These are phyloP conservation scores for Psilocybe subaeruginosa DNA, from an alignment of 768 basidiomycete species.

Conservation along the genomic window DNA sequence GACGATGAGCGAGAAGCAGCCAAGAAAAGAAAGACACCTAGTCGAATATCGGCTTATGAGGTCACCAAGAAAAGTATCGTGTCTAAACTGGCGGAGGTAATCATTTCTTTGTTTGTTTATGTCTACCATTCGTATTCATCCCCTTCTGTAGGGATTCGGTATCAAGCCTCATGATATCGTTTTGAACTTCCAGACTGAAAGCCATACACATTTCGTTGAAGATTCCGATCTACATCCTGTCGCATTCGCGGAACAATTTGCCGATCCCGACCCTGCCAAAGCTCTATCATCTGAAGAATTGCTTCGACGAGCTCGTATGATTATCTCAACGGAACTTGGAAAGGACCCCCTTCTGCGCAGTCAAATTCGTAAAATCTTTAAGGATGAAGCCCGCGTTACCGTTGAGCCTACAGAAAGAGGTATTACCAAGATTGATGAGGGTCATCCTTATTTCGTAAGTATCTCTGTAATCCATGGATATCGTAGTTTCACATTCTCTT, in stretches of 20 bases:
- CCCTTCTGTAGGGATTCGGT: conserved; percentile 70
- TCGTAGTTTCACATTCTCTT: conserved; percentile 6
- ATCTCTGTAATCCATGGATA: neutral
- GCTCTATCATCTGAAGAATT: conserved; percentile 67
- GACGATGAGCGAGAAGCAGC: conserved; percentile 56
- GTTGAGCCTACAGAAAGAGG: conserved; percentile 91
- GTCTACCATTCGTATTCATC: neutral
- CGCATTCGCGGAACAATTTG: conserved; percentile 86
- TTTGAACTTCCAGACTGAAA: conserved; percentile 71
- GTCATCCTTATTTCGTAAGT: conserved; percentile 73
- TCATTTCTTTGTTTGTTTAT: neutral
- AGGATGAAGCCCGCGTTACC: conserved; percentile 72
- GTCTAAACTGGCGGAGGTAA: conserved; percentile 78
- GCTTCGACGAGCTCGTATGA: conserved; percentile 75
- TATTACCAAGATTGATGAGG: conserved; percentile 72
- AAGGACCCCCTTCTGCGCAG: conserved; percentile 90
- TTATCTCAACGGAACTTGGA: conserved; percentile 87
- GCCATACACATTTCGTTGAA: conserved; percentile 69
- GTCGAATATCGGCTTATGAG: conserved; percentile 83
- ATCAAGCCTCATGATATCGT: conserved; percentile 83
- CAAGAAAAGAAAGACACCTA: conserved; percentile 80
- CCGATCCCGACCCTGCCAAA: conserved; percentile 64
- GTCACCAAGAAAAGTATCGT: conserved; percentile 79
- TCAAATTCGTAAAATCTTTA: conserved; percentile 76
- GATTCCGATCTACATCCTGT: conserved; percentile 83